These are phyloP conservation scores for Aspergillus campestris DNA, from an alignment of 495 filamentous ascomycete genomes.

Conservation along the genomic window DNA sequence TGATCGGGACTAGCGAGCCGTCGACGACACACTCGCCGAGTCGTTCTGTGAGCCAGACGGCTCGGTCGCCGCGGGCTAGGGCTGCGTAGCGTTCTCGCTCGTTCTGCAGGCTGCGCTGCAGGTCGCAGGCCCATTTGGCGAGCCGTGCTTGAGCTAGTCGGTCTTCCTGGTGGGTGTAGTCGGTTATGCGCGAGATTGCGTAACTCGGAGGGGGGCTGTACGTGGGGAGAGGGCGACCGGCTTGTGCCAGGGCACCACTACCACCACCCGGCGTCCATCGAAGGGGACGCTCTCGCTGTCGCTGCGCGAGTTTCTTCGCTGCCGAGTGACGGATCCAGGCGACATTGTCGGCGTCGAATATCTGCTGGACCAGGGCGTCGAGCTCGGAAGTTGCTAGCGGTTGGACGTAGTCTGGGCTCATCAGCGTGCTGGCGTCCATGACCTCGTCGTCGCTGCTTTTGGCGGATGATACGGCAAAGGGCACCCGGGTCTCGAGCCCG, in stretches of 20 bases:
- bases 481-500: conserved; percentile 24
- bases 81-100: conserved; percentile 72
- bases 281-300: conserved; percentile 29
- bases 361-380: conserved; percentile 51
- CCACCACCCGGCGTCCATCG: conserved; percentile 6
- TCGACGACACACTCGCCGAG: conserved; percentile 68
- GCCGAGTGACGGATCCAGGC: conserved; percentile 82
- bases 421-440: conserved; percentile 93
- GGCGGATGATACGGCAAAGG: conserved; percentile 78
- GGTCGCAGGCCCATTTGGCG: conserved; percentile 82
- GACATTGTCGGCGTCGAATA: conserved; percentile 73
- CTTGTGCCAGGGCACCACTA: conserved; percentile 1
- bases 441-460: conserved; percentile 68
- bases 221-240: conserved; percentile 17
- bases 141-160: conserved; percentile 69
- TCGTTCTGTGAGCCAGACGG: conserved; percentile 69
- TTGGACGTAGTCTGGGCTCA: conserved; percentile 88
- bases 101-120: conserved; percentile 73
- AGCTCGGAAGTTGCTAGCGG: conserved; percentile 79
- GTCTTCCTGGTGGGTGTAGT: conserved; percentile 65
- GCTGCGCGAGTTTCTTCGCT: conserved; percentile 78
- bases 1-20: conserved; percentile 53
- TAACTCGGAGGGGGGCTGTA: conserved; percentile 45
- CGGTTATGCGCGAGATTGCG: conserved; percentile 60
- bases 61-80: conserved; percentile 62